phyloP scores from a whole-genome alignment of 768 basidiomycete genomes.

The Kwoniella europaea region DNA sequence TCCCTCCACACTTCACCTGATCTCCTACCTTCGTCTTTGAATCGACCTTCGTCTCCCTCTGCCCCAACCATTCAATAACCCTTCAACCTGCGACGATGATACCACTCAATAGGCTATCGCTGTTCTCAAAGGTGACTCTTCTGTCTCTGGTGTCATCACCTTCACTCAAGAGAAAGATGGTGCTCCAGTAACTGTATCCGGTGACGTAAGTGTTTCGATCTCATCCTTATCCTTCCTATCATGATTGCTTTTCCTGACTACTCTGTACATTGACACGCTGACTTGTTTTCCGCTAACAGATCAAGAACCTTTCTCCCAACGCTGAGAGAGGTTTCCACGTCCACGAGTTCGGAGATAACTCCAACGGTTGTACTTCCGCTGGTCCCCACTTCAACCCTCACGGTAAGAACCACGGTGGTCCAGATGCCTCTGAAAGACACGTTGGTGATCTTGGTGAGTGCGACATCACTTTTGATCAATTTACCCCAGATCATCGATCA shows the following conservation, averaged over 20 bases:
- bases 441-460: slow-evolving; percentile 64
- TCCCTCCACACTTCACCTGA: background rate
- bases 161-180: slow-evolving; percentile 66
- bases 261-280: too few species aligned
- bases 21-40: background rate
- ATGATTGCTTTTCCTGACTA: background rate
- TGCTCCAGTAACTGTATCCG: slow-evolving; percentile 68
- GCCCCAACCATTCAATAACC: background rate
- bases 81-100: background rate
- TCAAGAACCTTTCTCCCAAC: slow-evolving; percentile 67
- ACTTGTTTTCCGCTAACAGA: slow-evolving; percentile 36
- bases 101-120: slow-evolving; percentile 64
- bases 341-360: slow-evolving; percentile 71
- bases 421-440: slow-evolving; percentile 64
- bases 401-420: slow-evolving; percentile 70
- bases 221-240: too few species aligned
- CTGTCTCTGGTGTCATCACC: slow-evolving; percentile 68
- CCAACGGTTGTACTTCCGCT: slow-evolving; percentile 63
- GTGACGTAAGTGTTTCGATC: slow-evolving; percentile 57
- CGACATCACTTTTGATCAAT: too few species aligned
- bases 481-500: too few species aligned
- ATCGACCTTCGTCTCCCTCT: slow-evolving; percentile 1
- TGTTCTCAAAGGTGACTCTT: slow-evolving; percentile 68
- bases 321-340: slow-evolving; percentile 77
- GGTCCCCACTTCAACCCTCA: slow-evolving; percentile 80